Base-by-base conservation (phyloP, 2,329 filamentous ascomycete genomes). In the Tolypocladium ophioglossoides region DNA sequence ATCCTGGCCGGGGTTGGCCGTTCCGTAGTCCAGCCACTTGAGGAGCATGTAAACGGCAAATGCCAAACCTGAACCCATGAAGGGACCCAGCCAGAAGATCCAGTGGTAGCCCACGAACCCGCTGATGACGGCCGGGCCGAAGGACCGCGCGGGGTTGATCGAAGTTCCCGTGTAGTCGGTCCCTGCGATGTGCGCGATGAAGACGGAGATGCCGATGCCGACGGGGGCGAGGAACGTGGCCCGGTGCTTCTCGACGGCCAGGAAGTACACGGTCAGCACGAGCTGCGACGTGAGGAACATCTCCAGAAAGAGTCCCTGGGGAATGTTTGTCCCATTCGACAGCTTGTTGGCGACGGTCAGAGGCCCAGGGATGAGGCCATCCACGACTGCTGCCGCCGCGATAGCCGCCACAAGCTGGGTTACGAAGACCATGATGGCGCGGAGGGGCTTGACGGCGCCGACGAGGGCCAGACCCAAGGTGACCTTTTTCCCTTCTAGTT, bases 191-290 rank as follows among this genome's bases (percentile, higher is more conserved):
- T 78, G 70, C 6, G 72, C 71, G 46, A 89, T 77, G 66, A 90
- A 89, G 52, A 90, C 76, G 0, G 85, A 75, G 2, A 89, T 68
- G 1, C 87, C 87, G 60, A 91, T 88, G 14, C 84, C 85, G 4
- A 90, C 71, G 0, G 87, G 86, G 0, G 86, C 86, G 1, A 89
- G 70, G 63, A 78, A 88, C 0, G 86, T 90, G 2, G 82, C 81
- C 47, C 84, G 83, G 66, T 89, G 85, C 70, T 90, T 89, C 65
- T 89, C 85, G 4, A 82, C 80, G 0, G 85, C 85, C 47, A 89
- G 74, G 79, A 89, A 85, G 66, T 84, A 80, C 34, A 87, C 80
- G 3, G 83, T 78, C 52, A 87, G 73, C 9, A 86, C 77, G 11
- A 87, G 72, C 63, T 85, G 76, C 0, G 80, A 72, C 0, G 84